phyloP scores from a whole-genome alignment of 2,329 filamentous ascomycete species.

The Botrytis paeoniae region DNA sequence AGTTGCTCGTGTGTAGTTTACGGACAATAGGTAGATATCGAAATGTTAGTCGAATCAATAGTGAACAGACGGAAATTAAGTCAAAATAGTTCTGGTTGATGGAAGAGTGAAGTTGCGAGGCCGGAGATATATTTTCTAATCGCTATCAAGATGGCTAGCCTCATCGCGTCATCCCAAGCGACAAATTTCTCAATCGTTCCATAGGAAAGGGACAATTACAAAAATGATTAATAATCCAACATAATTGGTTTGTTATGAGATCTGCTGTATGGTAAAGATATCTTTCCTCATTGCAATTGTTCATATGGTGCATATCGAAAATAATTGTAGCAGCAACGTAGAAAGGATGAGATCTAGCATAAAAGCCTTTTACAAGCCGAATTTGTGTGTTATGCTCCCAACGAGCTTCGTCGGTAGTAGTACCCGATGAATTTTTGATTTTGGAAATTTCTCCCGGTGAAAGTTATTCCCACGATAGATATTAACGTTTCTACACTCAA shows the following conservation, averaged over 20 bases:
- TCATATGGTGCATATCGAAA: background rate
- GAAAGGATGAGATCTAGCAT: background rate
- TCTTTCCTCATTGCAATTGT: background rate
- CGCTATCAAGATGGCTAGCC: constrained; percentile 16
- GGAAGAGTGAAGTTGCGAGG: background rate
- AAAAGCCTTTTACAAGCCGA: background rate
- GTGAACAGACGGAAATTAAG: background rate
- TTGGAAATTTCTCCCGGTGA: background rate
- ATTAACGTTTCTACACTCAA: background rate
- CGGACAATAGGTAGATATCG: background rate
- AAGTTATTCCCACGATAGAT: background rate
- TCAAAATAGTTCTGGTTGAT: background rate
- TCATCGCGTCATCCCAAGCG: constrained; percentile 19
- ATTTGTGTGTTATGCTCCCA: background rate
- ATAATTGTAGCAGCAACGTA: background rate
- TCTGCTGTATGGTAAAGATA: background rate
- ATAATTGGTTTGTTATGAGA: background rate
- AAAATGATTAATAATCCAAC: constrained; percentile 20
- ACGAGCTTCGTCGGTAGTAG: background rate
- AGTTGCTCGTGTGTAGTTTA: background rate
- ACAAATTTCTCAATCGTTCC: constrained; percentile 8
- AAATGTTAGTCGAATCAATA: background rate
- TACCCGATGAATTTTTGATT: background rate
- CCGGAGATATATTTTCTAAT: constrained; percentile 21
- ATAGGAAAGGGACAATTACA: constrained; percentile 9